These are phyloP conservation scores for Alternaria tenuissima DNA, from an alignment of 2,329 filamentous ascomycete genomes.

Conservation along the genomic window DNA sequence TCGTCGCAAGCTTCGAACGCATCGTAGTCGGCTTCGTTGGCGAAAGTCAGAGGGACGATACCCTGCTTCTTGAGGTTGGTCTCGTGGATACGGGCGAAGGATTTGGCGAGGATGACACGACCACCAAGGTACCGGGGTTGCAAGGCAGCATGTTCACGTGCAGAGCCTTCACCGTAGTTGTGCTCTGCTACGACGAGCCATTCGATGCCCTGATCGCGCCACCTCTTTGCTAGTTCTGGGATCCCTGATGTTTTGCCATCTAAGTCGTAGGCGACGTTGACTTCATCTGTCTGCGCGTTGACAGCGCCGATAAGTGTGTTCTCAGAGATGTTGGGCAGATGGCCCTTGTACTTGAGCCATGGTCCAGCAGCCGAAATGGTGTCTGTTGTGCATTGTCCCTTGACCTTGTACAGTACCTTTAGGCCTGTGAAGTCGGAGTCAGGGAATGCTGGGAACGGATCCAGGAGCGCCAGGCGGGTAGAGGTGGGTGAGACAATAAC, in stretches of 20 bases:
- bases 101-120: constrained; percentile 83
- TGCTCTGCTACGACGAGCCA: constrained; percentile 98
- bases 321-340: constrained; percentile 95
- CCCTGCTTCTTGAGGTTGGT: constrained; percentile 98
- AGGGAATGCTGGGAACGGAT: constrained; percentile 89
- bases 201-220: constrained; percentile 76
- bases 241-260: constrained; percentile 79
- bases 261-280: constrained; percentile 89
- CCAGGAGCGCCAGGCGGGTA: constrained; percentile 85
- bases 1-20: constrained; percentile 82
- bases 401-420: constrained; percentile 92
- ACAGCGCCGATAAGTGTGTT: constrained; percentile 97
- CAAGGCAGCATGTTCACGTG: constrained; percentile 87
- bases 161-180: constrained; percentile 94
- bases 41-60: constrained; percentile 92
- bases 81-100: constrained; percentile 91
- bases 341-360: constrained; percentile 99
- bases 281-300: constrained; percentile 90
- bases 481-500: constrained; percentile 88
- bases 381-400: constrained; percentile 98
- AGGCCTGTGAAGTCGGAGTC: constrained; percentile 75
- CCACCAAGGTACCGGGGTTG: constrained; percentile 92
- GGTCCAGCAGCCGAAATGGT: constrained; percentile 97
- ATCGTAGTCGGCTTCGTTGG: constrained; percentile 87
- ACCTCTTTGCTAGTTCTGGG: constrained; percentile 83